Evolutionary conservation across 805 yeast genomes (phyloP).

Genomic region (Yamadazyma endophytica): DNA sequence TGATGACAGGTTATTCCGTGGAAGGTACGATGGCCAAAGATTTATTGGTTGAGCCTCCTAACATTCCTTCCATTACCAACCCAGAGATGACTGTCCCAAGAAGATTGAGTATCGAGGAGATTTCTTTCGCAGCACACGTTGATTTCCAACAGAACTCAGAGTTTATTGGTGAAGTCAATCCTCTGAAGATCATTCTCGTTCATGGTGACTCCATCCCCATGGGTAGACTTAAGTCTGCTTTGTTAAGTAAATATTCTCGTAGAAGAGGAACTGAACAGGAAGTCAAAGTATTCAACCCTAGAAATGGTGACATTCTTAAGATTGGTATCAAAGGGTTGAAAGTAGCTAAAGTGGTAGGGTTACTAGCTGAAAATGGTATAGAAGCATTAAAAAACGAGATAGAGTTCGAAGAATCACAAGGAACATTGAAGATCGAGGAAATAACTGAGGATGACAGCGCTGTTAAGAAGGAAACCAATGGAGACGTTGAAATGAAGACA

Average conservation of each 20-base stretch:
- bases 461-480: conserved; percentile 9
- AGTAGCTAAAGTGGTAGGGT: conserved; percentile 68
- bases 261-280: conserved; percentile 84
- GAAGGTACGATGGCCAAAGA: conserved; percentile 98
- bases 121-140: conserved; percentile 99
- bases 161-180: conserved; percentile 84
- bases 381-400: conserved; percentile 43
- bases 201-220: conserved; percentile 98
- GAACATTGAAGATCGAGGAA: conserved; percentile 46
- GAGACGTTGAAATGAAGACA: conserved; percentile 7
- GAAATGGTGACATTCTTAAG: conserved; percentile 77
- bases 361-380: conserved; percentile 44
- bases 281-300: conserved; percentile 86
- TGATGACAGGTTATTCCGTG: conserved; percentile 94
- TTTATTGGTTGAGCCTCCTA: conserved; percentile 80
- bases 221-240: conserved; percentile 94
- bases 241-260: conserved; percentile 78
- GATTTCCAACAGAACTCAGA: conserved; percentile 91
- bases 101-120: conserved; percentile 82
- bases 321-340: conserved; percentile 80
- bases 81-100: conserved; percentile 85
- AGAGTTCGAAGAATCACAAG: conserved; percentile 52
- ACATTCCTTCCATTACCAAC: conserved; percentile 79
- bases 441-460: conserved; percentile 30
- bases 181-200: conserved; percentile 81